phyloP scores from a whole-genome alignment of 805 yeast species.

The Candida xiaguanensis region DNA sequence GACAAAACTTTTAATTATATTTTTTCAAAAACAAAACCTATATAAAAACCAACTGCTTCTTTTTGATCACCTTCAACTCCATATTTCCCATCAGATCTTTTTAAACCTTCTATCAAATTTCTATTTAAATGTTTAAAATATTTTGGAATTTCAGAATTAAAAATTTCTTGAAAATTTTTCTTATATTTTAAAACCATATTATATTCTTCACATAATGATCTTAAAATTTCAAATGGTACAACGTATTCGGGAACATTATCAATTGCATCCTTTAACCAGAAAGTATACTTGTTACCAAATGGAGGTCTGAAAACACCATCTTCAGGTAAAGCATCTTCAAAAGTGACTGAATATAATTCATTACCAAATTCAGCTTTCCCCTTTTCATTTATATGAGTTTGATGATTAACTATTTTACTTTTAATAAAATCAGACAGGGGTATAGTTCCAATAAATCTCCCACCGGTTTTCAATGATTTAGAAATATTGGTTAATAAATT shows the following conservation, averaged over 20 bases:
- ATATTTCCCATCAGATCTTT: slow-evolving; percentile 71
- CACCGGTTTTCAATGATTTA: slow-evolving; percentile 73
- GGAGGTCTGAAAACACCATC: slow-evolving; percentile 72
- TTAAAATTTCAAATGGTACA: slow-evolving; percentile 86
- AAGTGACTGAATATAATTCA: slow-evolving; percentile 73
- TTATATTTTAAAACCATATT: slow-evolving; percentile 69
- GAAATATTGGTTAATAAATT: slow-evolving; percentile 72
- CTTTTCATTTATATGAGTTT: slow-evolving; percentile 17
- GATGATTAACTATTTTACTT: slow-evolving; percentile 52
- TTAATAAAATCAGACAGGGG: slow-evolving; percentile 86
- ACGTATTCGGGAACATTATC: slow-evolving; percentile 96
- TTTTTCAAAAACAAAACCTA: slow-evolving; percentile 79
- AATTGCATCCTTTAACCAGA: slow-evolving; percentile 85
- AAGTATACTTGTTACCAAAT: slow-evolving; percentile 80
- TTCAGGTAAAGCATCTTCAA: slow-evolving; percentile 73
- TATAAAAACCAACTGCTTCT: slow-evolving; percentile 85
- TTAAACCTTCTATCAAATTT: slow-evolving; percentile 63
- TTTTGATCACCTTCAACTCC: slow-evolving; percentile 89
- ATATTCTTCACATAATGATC: slow-evolving; percentile 80
- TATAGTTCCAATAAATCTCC: slow-evolving; percentile 87
- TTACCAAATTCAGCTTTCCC: slow-evolving; percentile 71
- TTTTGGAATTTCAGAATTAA: slow-evolving; percentile 71
- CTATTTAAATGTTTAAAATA: slow-evolving; percentile 59
- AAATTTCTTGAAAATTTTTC: slow-evolving; percentile 77
- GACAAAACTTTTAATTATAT: slow-evolving; percentile 19